Evolutionary conservation across 495 filamentous ascomycete genomes (phyloP), one percentile per base, ranked within the genome.

Genomic region (Articulospora tetracladia): DNA sequence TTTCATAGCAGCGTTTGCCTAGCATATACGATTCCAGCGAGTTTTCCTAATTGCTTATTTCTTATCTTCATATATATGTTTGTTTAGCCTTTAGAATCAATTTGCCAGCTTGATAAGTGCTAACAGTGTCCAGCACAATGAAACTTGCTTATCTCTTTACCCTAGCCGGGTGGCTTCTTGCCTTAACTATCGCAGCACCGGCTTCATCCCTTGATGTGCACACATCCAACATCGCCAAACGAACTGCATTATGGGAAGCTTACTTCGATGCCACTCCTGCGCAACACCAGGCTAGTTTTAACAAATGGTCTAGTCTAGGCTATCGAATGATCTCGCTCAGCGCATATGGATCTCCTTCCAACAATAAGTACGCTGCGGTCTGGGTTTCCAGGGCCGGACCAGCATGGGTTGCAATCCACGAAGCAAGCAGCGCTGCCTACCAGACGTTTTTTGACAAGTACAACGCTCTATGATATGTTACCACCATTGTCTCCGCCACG

Each of bases 321-420:
- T 59, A 59, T 32, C 61, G 50, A 7, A 64, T 64, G 56, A 52
- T 64, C 55, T 64, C 61, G 7, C 55, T 64, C 1, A 59, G 48
- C 39, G 49, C 34, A 12, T 64, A 59, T 50, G 61, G 56, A 2
- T 25, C 39, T 26, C 49, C 61, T 23, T 50, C 57, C 6, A 64
- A 54, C 30, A 48, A 54, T 24, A 39, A 27, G 19, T 58, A 58
- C 30, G 41, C 56, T 17, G 56, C 56, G 7, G 56, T 58, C 6
- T 58, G 56, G 56, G 56, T 58, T 13, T 25, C 49, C 22, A 41
- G 56, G 2, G 26, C 56, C 17, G 56, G 56, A 1, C 44, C 56
- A 22, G 8, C 56, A 30, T 58, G 15, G 3, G 15, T 32, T 23
- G 56, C 56, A 20, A 50, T 50, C 30, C 56, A 58, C 24, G 56